These are phyloP conservation scores for Phytophthora ramorum DNA, from an alignment of 352 stramenopile genomes.

Conservation along the genomic window DNA sequence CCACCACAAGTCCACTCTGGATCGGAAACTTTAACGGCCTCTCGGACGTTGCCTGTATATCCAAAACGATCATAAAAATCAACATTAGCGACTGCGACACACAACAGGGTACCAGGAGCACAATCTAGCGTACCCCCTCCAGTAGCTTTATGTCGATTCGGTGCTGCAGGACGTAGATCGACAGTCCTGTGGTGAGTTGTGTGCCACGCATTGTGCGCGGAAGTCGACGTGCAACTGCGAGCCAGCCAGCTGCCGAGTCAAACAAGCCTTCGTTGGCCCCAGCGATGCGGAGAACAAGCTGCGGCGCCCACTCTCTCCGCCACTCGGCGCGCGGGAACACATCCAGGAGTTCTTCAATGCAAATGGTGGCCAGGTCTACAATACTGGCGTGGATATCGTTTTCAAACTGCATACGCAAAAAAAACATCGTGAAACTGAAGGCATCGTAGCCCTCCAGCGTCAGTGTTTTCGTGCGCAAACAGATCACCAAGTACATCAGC, in stretches of 20 bases:
- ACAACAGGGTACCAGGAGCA: not conserved
- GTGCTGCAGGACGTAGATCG: constrained; percentile 85
- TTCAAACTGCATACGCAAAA: constrained; percentile 89
- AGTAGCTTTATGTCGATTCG: constrained; percentile 67
- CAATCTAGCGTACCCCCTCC: constrained; percentile 46
- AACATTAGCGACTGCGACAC: not conserved
- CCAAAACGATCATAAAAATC: not conserved
- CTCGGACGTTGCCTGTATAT: constrained; percentile 52
- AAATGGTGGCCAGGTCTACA: constrained; percentile 78
- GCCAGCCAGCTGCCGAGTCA: constrained; percentile 75
- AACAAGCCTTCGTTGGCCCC: constrained; percentile 81
- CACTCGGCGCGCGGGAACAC: constrained; percentile 72
- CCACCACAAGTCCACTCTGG: constrained; percentile 74
- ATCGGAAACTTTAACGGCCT: constrained; percentile 83
- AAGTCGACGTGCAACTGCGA: constrained; percentile 74
- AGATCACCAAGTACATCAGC: constrained; percentile 78
- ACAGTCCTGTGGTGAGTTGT: constrained; percentile 76
- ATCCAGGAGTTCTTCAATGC: constrained; percentile 83
- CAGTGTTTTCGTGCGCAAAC: constrained; percentile 68
- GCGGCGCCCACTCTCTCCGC: constrained; percentile 77
- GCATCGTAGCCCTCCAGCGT: constrained; percentile 76
- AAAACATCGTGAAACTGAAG: constrained; percentile 89
- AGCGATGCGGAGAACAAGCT: constrained; percentile 82
- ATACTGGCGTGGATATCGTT: constrained; percentile 75
- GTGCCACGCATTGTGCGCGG: constrained; percentile 76